Evolutionary conservation across 2,329 filamentous ascomycete genomes (phyloP), one percentile per base, ranked within the genome.

Genomic region (Cordyceps tenuipes): DNA sequence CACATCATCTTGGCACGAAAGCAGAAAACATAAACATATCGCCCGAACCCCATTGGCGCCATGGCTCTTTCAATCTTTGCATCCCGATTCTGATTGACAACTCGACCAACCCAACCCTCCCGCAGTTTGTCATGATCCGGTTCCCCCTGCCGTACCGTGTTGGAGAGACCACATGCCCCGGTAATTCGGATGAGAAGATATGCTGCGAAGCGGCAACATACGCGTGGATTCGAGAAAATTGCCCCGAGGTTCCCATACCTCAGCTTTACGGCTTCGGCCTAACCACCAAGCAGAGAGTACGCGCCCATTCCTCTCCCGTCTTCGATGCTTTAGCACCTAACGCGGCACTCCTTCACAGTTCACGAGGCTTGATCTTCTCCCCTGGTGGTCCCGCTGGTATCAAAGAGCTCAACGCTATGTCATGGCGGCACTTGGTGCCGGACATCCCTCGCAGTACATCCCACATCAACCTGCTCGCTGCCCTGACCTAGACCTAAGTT

Each of bases 111-210:
- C 41, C 17, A 46, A 39, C 39, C 29, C 49, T 44, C 50, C 43
- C 13, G 15, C 8, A 48, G 31, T 61, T 19, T 58, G 48, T 6
- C 21, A 19, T 63, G 10, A 61, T 66, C 26, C 63, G 68, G 36
- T 66, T 69, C 49, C 68, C 71, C 48, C 59, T 72, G 62, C 68
- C 69, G 36, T 70, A 69, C 57, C 71, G 71, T 43, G 64, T 75
- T 17, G 75, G 73, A 17, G 75, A 77, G 60, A 57, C 55, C n/a
- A 59, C 47, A 19, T 62, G 68, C 48, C 73, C 73, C 10, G 75
- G 73, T 15, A 76, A 73, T 55, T 70, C 68, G 12, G 72, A 78
- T 47, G 74, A 77, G 65, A 77, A 77, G 67, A n/a, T 77, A 34
- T 59, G 61, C 34, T 62, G 49, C 58, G 64, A 66, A 43, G 64